Base-by-base conservation (phyloP, 176 grass and related monocot genomes). In the Musa acuminata region DNA sequence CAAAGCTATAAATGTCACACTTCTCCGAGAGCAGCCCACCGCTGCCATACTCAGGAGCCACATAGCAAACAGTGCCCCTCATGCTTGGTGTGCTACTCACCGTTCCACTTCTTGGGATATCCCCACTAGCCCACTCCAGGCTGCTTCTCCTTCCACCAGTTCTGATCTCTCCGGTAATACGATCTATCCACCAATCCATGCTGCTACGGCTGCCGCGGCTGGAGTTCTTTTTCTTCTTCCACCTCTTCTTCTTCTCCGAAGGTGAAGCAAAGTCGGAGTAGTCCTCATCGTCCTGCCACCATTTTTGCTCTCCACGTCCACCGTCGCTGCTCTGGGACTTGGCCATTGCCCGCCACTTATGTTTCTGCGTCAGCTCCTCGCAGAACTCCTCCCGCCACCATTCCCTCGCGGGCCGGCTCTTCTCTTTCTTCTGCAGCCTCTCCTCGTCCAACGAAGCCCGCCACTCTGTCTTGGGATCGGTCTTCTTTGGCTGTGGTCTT, bases 1-100 rank as follows among this genome's bases (percentile, higher is more conserved):
- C 95, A 13, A 89, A 99, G 60, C 95, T 99, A 65, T 99, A 99
- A 66, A 99, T 93, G 76, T 99, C 95, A 52, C 95, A 99, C 77
- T 99, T 99, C 66, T 94, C 95, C 26, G 90, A 99, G 74, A 94
- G 82, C 51, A 82, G 86, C 19, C 88, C 90, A 9, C 95, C 90
- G 0, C 90, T 84, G 50, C 88, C 86, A 0, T 91, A 89, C 71
- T 99, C 95, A 16, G 95, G 95, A 57, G 95, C 95, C 26, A 91
- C 95, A 84, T 99, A 99, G 75, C 95, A 99, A 77, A 94, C 88
- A 0, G 95, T 99, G 53, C 95, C 95, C 53, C 95, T 91, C 90
- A 93, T 99, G 76, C 95, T 99, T 0, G 95, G 95, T 12, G 95
- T 99, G 74, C 95, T 99, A 75, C 90, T 91, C 73, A 84, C 14